Base-by-base conservation (phyloP, 148 eudicot genomes). In the Amaranthus palmeri region DNA sequence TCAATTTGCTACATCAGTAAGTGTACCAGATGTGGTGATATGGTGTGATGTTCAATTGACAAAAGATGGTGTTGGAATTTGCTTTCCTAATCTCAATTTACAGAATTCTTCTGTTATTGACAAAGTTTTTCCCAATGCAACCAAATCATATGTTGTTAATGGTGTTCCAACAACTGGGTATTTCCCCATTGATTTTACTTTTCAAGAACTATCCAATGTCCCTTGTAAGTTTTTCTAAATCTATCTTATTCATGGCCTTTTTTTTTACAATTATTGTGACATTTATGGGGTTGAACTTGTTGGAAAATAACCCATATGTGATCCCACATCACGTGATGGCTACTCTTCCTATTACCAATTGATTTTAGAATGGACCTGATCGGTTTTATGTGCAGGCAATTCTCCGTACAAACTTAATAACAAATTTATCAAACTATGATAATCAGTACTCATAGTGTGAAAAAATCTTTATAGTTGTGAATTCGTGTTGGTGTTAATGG, bases 21-120 rank as follows among this genome's bases (percentile, higher is more conserved):
- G 78, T 67, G 77, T 74, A n/a, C 15, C 71, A 59, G 78, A 89
- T 75, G 68, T 79, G 56, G 65, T 83, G 43, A 72, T 84, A 44
- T 95, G 93, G 99, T 95, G 99, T 78, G 99, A 95, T 77, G 96
- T 95, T 53, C 96, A 89, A 68, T 83, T 95, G 57, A 56, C 77
- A 36, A 74, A 57, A 74, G 77, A 74, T 9, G 71, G 47, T 1
- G 55, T 59, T 42, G 77, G 92, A 36, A 86, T 95, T 71, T 95
- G 99, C 83, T 83, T 87, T 70, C 93, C 99, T 58, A 61, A 74
- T 65, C 61, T 92, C 77, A 83, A 52, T 67, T 81, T 95, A 18
- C 81, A 85, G 10, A 95, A 88, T 78, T 79, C 76, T 61, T 82
- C 99, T 45, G 49, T 55, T 51, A 72, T 85, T 10, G 42, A 53